A percentile compares a stretch with the other conserved stretches of the same genome.
phyloP scores from a whole-genome alignment of 495 filamentous ascomycete genomes.

The Aspergillus sparsus region DNA sequence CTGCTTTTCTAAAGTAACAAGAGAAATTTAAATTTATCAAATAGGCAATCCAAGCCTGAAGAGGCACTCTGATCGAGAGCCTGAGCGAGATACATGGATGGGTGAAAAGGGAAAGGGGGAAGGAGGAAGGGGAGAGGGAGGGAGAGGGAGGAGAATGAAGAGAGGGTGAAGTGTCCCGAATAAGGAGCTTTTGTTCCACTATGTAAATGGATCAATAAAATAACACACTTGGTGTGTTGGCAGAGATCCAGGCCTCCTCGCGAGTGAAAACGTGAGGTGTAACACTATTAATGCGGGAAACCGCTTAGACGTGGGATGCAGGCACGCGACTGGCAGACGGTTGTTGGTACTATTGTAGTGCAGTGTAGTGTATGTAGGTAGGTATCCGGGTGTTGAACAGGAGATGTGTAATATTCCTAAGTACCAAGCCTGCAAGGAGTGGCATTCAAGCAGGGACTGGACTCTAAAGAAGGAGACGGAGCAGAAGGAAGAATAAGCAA shows the following conservation, averaged over 20 bases:
- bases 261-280: constrained; percentile 9
- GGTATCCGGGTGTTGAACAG: background rate
- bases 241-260: constrained; percentile 15
- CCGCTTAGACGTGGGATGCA: constrained; percentile 29
- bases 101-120: background rate
- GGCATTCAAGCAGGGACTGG: constrained; percentile 4
- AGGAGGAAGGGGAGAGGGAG: constrained; percentile 15
- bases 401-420: background rate
- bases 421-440: background rate
- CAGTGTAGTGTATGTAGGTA: background rate
- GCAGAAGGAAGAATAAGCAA: constrained; percentile 19
- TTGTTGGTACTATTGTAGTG: background rate
- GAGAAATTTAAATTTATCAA: constrained; percentile 7
- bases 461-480: constrained; percentile 4
- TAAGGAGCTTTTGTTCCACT: constrained; percentile 2
- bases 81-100: constrained; percentile 52
- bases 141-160: constrained; percentile 11
- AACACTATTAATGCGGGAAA: constrained; percentile 25
- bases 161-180: constrained; percentile 9
- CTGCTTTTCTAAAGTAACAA: constrained; percentile 7
- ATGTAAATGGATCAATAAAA: constrained; percentile 5
- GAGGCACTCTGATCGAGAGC: constrained; percentile 52
- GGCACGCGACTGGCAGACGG: constrained; percentile 32
- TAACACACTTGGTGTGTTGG: constrained; percentile 23
- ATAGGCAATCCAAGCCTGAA: constrained; percentile 36